phyloP scores from a whole-genome alignment of 306 rosid species.

The Clitoria ternatea region DNA sequence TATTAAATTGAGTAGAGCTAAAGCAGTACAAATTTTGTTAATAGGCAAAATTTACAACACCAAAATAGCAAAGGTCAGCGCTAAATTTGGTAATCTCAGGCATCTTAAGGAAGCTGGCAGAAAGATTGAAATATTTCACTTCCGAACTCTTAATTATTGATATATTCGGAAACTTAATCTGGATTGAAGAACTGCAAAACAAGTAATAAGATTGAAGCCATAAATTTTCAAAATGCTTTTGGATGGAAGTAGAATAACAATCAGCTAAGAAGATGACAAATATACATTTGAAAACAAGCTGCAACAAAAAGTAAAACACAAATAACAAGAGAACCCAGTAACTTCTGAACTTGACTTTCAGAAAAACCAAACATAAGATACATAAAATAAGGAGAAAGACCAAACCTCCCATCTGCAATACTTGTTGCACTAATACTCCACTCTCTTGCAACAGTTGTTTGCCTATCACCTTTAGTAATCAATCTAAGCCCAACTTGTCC shows the following conservation, averaged over 20 bases:
- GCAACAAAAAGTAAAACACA: not conserved
- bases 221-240: not conserved
- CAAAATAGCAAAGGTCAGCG: not conserved
- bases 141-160: not conserved
- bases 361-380: conserved; percentile 9
- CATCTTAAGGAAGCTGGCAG: not conserved
- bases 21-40: not conserved
- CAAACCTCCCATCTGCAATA: conserved; percentile 98
- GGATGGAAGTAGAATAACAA: not conserved
- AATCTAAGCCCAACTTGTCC: conserved; percentile 99
- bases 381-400: conserved; percentile 18
- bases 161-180: conserved; percentile 4
- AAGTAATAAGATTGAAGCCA: not conserved
- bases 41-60: not conserved
- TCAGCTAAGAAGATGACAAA: not conserved
- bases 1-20: not conserved
- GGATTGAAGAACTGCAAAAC: conserved; percentile 5
- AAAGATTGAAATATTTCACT: not conserved
- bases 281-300: not conserved
- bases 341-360: not conserved
- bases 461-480: conserved; percentile 96
- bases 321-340: not conserved
- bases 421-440: conserved; percentile 94
- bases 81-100: not conserved
- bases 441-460: conserved; percentile 87